Conservation (phyloP, 257 asterid species). For the Nicotiana sylvestris region DNA sequence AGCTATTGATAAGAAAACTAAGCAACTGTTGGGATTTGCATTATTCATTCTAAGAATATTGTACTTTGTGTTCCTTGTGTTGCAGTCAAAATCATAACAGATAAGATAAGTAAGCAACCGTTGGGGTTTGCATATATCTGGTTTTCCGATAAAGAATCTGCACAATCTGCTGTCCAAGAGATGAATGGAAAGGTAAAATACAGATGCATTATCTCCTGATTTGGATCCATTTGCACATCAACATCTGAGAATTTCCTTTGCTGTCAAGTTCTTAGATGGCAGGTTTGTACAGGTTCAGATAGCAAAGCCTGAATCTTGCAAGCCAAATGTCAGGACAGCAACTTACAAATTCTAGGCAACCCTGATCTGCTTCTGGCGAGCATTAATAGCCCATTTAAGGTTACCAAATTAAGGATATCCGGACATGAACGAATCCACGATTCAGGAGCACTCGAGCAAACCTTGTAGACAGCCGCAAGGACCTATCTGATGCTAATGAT, state of each 20-base stretch:
- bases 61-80: neutral
- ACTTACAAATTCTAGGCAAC: constrained; percentile 9
- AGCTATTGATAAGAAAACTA: neutral
- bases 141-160: constrained; percentile 7
- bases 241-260: neutral
- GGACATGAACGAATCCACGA: neutral
- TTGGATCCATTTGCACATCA: neutral
- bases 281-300: constrained; percentile 6
- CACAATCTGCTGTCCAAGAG: constrained; percentile 5
- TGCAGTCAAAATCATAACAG: constrained; percentile 10
- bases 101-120: constrained; percentile 7
- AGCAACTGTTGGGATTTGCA: neutral
- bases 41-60: neutral
- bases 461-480: neutral
- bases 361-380: neutral
- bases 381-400: neutral
- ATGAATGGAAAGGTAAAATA: constrained; percentile 16
- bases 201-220: neutral
- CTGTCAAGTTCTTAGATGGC: constrained; percentile 13
- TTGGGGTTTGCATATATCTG: constrained; percentile 16
- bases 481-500: neutral
- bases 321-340: neutral
- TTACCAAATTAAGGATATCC: neutral
- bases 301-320: constrained; percentile 14
- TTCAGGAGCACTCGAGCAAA: neutral